Evolutionary conservation across 192 early-diverging fungal species (phyloP), one percentile per base, ranked within the genome.

Genomic region (Rhizophagus prolifer): DNA sequence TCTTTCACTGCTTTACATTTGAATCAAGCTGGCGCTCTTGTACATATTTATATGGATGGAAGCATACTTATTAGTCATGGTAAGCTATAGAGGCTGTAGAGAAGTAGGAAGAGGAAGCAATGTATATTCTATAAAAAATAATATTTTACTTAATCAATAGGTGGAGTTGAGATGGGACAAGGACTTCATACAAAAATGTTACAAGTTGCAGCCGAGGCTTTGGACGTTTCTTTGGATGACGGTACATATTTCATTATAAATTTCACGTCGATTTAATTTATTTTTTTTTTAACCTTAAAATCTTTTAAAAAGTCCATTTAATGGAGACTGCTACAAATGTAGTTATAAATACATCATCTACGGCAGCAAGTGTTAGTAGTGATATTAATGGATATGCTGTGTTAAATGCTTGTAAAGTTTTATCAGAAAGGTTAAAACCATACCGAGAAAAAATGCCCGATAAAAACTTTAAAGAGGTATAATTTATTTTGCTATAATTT

Each of bases 151-250:
- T 59, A 21, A 25, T 38, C 10, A 36, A 25, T 25, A 74, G 72
- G 75, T 76, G 93, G 93, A 50, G 92, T 92, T n/a, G 94, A 96
- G 77, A 95, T 96, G 93, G 95, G 95, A 54, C 95, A 96, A 81
- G 95, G 95, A 9, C 79, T 96, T 74, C 91, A 95, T 76, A 96
- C 94, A 19, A 96, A 96, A 84, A 92, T 95, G 91, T 84, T 92
- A 28, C 91, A 92, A 85, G 84, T 96, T 54, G 92, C 92, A 21
- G 92, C 94, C n/a, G 90, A 95, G 77, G 90, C 89, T 4, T 87
- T 96, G 47, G 81, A 85, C n/a, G 79, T 96, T 66, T 91, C 94
- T 83, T 92, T 58, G 87, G 85, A 79, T 88, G 93, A 67, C 31
- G 62, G 75, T 76, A 44, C 41, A 9, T 5, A 25, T 50, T 62